Base-by-base conservation (phyloP, 306 rosid genomes). In the Glycine tomentella region DNA sequence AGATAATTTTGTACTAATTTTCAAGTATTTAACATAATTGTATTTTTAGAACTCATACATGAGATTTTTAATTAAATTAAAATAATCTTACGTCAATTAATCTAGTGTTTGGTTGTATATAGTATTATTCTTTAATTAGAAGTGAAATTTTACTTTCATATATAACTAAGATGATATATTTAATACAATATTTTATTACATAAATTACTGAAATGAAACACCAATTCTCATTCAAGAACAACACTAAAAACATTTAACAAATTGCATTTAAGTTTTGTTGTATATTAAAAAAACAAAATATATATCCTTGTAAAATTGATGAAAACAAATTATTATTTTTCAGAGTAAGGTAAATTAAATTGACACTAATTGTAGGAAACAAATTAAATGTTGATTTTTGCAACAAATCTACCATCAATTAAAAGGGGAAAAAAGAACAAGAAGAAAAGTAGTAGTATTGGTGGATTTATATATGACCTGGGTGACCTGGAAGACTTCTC, bases 401-500 rank as follows among this genome's bases (percentile, higher is more conserved):
- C 79, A 45, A 38, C 67, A 68, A 55, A 75, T n/a, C 34, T 2
- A 20, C 14, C 9, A 31, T 9, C 15, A 72, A 64, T 33, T 77
- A n/a, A 65, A 12, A 63, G 7, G 5, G 7, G 5, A 17, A 40
- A 3, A 52, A 62, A 15, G 12, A 25, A 25, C 31, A 25, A 25
- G 31, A 25, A 25, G 31, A 50, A 45, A 1, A 33, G 0, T 3
- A 55, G 44, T 38, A 5, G 40, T 50, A 5, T 2, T 64, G 45
- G 38, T 62, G 10, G 44, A 9, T 59, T 59, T 59, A 73, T 46
- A 64, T 55, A 76, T 49, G 53, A 94, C 98, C 98, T 90, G 98
- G 98, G 59, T 94, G 87, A 59, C 98, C 98, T 0, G 97, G 98
- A 77, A 90, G 95, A 75, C 73, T 92, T 77, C 98, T 80, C 89